A percentile compares a stretch with the other conserved stretches of the same genome.
Conservation (phyloP, 352 stramenopile species). For the Blastocystis sp. region DNA sequence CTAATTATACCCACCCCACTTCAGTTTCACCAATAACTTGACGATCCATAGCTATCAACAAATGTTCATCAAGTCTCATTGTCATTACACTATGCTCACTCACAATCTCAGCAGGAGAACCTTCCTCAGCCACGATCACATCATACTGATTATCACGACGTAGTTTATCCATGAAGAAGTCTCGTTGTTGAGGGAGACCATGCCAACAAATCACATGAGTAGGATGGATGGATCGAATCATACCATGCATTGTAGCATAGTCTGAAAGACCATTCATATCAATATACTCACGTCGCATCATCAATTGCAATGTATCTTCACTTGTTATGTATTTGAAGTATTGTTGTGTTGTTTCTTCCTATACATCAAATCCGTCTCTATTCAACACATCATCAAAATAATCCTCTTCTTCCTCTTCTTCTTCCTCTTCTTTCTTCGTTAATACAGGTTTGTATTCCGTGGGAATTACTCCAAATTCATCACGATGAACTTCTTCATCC, state of each 20-base stretch:
- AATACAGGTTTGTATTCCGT: constrained; percentile 28
- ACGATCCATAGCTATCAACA: neutral
- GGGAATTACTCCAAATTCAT: constrained; percentile 36
- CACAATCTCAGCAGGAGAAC: neutral
- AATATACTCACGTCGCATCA: constrained; percentile 2
- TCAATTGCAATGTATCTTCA: neutral
- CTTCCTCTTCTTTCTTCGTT: neutral
- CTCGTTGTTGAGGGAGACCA: neutral
- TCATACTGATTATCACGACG: neutral
- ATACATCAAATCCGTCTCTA: neutral
- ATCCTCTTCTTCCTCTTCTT: constrained; percentile 23
- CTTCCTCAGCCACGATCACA: neutral
- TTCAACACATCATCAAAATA: neutral
- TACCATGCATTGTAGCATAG: constrained; percentile 5
- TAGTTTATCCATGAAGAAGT: neutral
- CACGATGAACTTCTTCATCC: constrained; percentile 15
- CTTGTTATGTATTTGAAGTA: constrained; percentile 31
- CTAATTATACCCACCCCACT: neutral
- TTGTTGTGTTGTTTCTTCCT: neutral
- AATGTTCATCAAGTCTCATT: constrained; percentile 14
- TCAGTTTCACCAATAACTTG: constrained; percentile 8
- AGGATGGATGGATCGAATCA: neutral
- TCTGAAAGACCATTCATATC: constrained; percentile 43
- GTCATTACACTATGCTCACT: constrained; percentile 11
- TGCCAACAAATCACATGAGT: constrained; percentile 49